These are phyloP conservation scores for Kazachstania bromeliacearum DNA, from an alignment of 805 yeast genomes.

Conservation along the genomic window DNA sequence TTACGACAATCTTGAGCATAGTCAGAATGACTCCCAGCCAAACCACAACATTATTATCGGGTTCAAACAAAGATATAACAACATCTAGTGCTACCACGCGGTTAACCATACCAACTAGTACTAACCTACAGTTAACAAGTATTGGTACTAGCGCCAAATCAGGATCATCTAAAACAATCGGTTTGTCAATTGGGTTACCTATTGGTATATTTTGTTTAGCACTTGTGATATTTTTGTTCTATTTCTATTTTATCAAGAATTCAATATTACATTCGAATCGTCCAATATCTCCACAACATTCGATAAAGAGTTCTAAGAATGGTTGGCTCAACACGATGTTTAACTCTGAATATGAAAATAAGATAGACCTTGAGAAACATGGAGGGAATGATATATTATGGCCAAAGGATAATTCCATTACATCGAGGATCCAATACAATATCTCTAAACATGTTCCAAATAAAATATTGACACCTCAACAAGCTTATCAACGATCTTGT, in stretches of 20 bases:
- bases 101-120: no score
- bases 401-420: constrained; percentile 9
- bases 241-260: constrained; percentile 11
- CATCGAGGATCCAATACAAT: constrained; percentile 17
- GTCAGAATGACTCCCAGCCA: no score
- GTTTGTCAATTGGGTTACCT: constrained; percentile 27
- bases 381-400: constrained; percentile 7
- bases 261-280: neutral
- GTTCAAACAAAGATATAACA: no score
- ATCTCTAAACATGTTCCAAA: constrained; percentile 10
- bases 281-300: constrained; percentile 6
- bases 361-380: constrained; percentile 2
- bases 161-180: constrained; percentile 11
- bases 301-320: neutral
- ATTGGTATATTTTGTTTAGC: constrained; percentile 22
- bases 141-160: no score
- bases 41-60: no score
- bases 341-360: neutral
- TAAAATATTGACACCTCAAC: constrained; percentile 17
- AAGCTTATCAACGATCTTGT: neutral
- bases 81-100: no score
- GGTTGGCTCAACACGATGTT: constrained; percentile 7
- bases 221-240: constrained; percentile 12
- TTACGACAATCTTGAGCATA: no score
- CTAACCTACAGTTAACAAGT: no score